Evolutionary conservation across 2,329 filamentous ascomycete genomes (phyloP).

Genomic region (Neonectria hederae): DNA sequence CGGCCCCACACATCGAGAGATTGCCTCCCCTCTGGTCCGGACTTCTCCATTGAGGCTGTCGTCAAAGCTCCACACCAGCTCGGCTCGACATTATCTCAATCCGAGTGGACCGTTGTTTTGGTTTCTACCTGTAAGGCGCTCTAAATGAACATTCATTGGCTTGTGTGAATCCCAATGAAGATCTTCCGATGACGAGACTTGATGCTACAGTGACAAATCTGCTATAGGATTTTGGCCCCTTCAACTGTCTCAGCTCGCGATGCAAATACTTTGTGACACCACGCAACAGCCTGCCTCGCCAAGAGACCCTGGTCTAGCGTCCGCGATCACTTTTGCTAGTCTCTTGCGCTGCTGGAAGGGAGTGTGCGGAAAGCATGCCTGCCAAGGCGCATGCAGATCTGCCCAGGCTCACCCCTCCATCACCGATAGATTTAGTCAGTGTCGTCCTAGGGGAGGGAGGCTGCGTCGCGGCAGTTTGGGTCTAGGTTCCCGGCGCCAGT

Average conservation of each 20-base stretch:
- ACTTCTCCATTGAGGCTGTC: slow-evolving; percentile 6
- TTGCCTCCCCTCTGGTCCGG: slow-evolving; percentile 7
- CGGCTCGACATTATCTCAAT: neutral
- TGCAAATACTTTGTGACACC: slow-evolving; percentile 12
- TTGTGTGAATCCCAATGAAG: slow-evolving; percentile 4
- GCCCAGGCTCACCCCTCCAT: slow-evolving; percentile 21
- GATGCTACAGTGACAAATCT: slow-evolving; percentile 31
- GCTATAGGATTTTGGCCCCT: slow-evolving; percentile 8
- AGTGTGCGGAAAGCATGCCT: slow-evolving; percentile 25
- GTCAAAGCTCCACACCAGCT: neutral
- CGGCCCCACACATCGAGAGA: slow-evolving; percentile 15
- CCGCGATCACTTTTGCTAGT: neutral
- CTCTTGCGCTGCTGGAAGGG: neutral
- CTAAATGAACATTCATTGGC: neutral
- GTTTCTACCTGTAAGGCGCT: neutral
- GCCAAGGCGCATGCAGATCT: slow-evolving; percentile 28
- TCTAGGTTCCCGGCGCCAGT: slow-evolving; percentile 21
- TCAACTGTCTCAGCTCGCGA: slow-evolving; percentile 1
- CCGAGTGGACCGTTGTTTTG: neutral
- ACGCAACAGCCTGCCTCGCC: slow-evolving; percentile 23
- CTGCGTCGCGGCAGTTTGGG: slow-evolving; percentile 24
- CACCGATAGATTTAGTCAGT: slow-evolving; percentile 26
- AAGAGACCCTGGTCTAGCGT: slow-evolving; percentile 15
- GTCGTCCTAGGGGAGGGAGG: slow-evolving; percentile 34
- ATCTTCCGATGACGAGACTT: slow-evolving; percentile 31